phyloP scores from a whole-genome alignment of 257 asterid species.

The Solanum etuberosum region DNA sequence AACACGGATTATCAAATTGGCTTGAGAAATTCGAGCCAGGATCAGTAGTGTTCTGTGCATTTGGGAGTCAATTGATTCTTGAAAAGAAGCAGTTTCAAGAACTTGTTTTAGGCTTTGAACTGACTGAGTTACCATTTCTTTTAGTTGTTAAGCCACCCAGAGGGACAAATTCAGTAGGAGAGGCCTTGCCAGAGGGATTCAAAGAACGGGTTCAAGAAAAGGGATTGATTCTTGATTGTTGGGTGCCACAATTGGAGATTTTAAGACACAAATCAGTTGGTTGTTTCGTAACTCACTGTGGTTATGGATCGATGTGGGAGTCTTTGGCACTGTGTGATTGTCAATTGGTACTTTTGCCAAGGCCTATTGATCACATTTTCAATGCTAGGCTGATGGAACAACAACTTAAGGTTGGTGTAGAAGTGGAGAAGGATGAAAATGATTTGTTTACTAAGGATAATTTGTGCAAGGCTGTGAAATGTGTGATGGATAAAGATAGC shows the following conservation, averaged over 20 bases:
- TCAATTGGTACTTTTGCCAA: conserved; percentile 6
- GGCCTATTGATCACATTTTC: neutral
- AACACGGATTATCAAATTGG: neutral
- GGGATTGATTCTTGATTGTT: neutral
- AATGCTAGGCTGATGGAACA: conserved; percentile 7
- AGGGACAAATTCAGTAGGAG: neutral
- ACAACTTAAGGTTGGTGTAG: neutral
- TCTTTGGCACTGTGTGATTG: neutral
- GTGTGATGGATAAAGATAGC: conserved; percentile 19
- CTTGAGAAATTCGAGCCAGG: neutral
- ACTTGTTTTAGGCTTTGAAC: conserved; percentile 1
- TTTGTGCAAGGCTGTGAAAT: conserved; percentile 9
- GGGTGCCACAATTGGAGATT: conserved; percentile 4
- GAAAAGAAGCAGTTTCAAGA: conserved; percentile 11
- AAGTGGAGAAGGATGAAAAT: conserved; percentile 18
- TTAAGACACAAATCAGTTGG: conserved; percentile 1
- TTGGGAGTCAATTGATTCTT: conserved; percentile 9
- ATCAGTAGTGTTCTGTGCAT: conserved; percentile 7
- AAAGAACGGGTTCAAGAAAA: neutral
- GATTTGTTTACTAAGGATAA: conserved; percentile 24
- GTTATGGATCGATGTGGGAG: conserved; percentile 15
- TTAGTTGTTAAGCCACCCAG: neutral
- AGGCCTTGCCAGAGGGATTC: conserved; percentile 5
- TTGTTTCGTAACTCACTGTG: conserved; percentile 11
- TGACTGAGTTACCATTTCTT: neutral